Evolutionary conservation across 805 yeast genomes (phyloP), one percentile per base, ranked within the genome.

Genomic region (Starmerella sp.): DNA sequence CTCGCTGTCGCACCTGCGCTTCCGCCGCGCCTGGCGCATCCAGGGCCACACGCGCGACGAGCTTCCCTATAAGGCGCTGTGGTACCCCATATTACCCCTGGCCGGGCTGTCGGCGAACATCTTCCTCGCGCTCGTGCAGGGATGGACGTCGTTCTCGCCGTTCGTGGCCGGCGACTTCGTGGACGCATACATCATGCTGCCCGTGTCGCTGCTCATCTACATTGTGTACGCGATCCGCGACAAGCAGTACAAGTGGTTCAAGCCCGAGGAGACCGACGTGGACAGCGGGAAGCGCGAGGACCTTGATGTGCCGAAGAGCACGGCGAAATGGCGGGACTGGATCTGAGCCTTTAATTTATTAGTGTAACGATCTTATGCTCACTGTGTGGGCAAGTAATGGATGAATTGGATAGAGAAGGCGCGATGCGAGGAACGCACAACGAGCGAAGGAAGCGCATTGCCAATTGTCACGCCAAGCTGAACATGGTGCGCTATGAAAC

Each of bases 111-210:
- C 70, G 3, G 69, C 79, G 48, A 81, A 78, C 63, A 58, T 74
- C 1, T 75, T 82, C 54, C 68, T 82, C 55, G 81, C 78, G 2
- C 65, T 81, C 35, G 76, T 82, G 31, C 87, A 82, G 66, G 85
- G 86, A 6, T 82, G 86, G 85, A 71, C 82, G 1, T 71, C 76
- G 39, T 76, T 82, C 56, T 73, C 74, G 53, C 87, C 86, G 1
- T 82, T 80, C 62, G 72, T 72, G 50, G 80, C 80, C 6, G 81
- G 80, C 32, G 63, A 66, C 46, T 78, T 78, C 60, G 73, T 78
- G 51, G 88, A 82, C 65, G 78, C 82, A 4, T 83, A 83, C 63
- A 77, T 83, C 57, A 65, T 83, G 62, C 60, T 83, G 13, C 86
- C 88, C 0, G 68, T 81, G 14, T 82, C 80, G 58, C 69, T 73